phyloP scores from a whole-genome alignment of 73 alveolate species.

The Paraurostyla sp. region DNA sequence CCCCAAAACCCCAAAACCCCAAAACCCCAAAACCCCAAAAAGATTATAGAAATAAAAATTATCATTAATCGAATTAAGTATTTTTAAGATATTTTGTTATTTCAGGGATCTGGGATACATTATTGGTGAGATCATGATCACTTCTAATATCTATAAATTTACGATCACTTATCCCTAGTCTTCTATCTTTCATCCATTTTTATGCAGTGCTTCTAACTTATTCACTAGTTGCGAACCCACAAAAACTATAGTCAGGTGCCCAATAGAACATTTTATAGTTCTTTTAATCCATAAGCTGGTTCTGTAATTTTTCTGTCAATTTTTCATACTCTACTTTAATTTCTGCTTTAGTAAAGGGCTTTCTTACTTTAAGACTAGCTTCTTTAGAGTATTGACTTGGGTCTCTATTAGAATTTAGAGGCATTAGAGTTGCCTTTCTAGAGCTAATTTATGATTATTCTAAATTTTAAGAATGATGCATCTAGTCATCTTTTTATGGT shows the following conservation, averaged over 20 bases:
- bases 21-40: too few relatives aligned
- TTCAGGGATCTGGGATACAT: constrained; percentile 34
- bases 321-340: constrained; percentile 18
- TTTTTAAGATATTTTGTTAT: constrained; percentile 7
- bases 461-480: neutral
- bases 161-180: neutral
- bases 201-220: constrained; percentile 27
- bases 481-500: neutral
- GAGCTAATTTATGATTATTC: too few relatives aligned
- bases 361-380: neutral
- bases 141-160: constrained; percentile 11
- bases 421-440: neutral
- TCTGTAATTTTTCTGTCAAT: neutral
- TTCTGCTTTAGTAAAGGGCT: constrained; percentile 25
- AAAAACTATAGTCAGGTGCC: constrained; percentile 78
- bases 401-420: neutral
- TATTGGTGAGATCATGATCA: neutral
- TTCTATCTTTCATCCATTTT: constrained; percentile 49
- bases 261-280: constrained; percentile 68
- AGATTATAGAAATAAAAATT: too few relatives aligned
- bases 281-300: constrained; percentile 25
- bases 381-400: neutral
- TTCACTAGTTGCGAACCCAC: constrained; percentile 70
- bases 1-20: too few relatives aligned
- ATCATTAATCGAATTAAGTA: constrained; percentile 3